Conservation (phyloP, 139 green algal genomes). For the Microglena sp. region DNA sequence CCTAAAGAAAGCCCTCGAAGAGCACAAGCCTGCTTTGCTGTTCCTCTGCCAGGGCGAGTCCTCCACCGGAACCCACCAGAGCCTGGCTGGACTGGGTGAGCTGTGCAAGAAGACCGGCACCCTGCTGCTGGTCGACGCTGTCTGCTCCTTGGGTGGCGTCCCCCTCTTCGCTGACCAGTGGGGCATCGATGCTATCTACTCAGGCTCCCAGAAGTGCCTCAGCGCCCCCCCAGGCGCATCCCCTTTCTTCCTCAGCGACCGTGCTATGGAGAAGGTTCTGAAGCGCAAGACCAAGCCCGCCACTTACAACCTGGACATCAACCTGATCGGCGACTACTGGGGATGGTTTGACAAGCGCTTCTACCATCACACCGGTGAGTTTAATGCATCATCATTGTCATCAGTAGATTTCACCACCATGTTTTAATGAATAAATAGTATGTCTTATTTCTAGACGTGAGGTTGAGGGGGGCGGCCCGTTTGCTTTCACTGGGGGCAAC, state of each 20-base stretch:
- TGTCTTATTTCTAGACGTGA: too few species aligned
- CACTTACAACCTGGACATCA: conserved; percentile 80
- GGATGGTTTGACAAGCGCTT: conserved; percentile 62
- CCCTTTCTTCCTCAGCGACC: conserved; percentile 62
- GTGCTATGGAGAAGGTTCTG: conserved; percentile 66
- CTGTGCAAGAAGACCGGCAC: conserved; percentile 64
- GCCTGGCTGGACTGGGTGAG: conserved; percentile 63
- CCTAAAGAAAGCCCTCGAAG: conserved; percentile 46
- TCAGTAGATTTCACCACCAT: too few species aligned
- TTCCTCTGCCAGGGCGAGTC: conserved; percentile 86
- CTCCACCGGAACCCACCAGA: conserved; percentile 64
- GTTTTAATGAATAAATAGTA: too few species aligned
- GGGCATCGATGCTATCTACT: conserved; percentile 81
- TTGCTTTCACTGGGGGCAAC: too few species aligned
- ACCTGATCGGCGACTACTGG: conserved; percentile 57
- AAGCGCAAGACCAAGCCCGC: conserved; percentile 61
- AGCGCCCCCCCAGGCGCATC: conserved; percentile 62
- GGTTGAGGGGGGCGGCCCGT: too few species aligned
- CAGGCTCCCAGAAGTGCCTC: conserved; percentile 83
- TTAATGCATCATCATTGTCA: too few species aligned
- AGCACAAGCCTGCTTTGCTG: conserved; percentile 73
- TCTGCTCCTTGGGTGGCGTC: conserved; percentile 60
- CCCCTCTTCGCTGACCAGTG: conserved; percentile 44
- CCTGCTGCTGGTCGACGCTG: conserved; percentile 89
- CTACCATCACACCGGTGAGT: conserved; percentile 75